Evolutionary conservation across 1,139 yeast species (phyloP), one percentile per base, ranked within the genome.

Genomic region (Diutina catenulata): DNA sequence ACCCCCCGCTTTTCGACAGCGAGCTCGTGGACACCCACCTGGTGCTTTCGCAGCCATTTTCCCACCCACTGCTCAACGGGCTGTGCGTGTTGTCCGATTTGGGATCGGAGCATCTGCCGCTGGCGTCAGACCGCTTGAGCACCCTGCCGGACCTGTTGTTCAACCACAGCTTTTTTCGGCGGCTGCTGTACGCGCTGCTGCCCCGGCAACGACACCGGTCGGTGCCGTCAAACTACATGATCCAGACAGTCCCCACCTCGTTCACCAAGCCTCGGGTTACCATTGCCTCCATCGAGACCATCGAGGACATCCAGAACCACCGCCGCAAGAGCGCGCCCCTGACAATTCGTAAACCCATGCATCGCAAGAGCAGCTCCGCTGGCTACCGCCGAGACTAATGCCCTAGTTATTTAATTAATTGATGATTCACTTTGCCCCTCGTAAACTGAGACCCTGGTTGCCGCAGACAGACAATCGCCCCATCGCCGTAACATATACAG

Each of bases 271-370:
- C 35, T 5, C 20, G 14, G 19, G 35, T 31, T 24, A 31, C 22
- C 16, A 31, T 31, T 14, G 25, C 35, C 25, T 13, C 21, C 18
- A 31, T 31, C 16, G 35, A 31, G 11, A 31, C 35, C 18, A 13
- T 31, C 24, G 35, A 20, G n/a, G 25, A 31, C 14, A 18, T 31
- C 25, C 15, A 20, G 19, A 5, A 16, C 9, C 18, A 16, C 18
- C 29, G 18, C 4, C 16, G 29, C 10, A n/a, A 14, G 6, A 13
- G 6, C 5, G 4, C 18, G 5, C 18, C 29, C 8, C n/a, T n/a
- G n/a, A n/a, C n/a, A n/a, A n/a, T n/a, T n/a, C n/a, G n/a, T n/a
- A n/a, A n/a, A n/a, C n/a, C n/a, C n/a, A n/a, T n/a, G n/a, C n/a
- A n/a, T n/a, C n/a, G n/a, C n/a, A n/a, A n/a, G n/a, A n/a, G n/a